Evolutionary conservation across 1,139 yeast species (phyloP).

Genomic region (Hyphopichia buzzinii): DNA sequence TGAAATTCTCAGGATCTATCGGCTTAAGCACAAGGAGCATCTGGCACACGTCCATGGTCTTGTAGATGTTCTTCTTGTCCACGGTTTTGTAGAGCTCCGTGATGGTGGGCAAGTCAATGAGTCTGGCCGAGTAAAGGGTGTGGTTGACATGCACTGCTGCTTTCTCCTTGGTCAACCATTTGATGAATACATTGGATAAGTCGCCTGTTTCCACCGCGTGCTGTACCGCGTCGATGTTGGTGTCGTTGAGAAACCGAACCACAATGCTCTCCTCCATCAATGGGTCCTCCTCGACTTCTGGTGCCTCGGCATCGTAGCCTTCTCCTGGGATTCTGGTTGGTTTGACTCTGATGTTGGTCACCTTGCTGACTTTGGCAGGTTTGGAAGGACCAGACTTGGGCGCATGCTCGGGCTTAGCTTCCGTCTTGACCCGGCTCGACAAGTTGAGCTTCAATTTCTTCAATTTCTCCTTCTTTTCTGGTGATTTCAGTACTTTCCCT

Average conservation of each 20-base stretch:
- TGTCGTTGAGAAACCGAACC: slow-evolving; percentile 75
- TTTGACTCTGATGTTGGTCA: slow-evolving; percentile 73
- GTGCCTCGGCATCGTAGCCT: slow-evolving; percentile 96
- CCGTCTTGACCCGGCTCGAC: slow-evolving; percentile 6
- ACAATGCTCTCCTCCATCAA: slow-evolving; percentile 83
- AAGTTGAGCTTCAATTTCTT: slow-evolving; percentile 22
- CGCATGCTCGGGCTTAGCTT: slow-evolving; percentile 1
- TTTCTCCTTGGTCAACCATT: slow-evolving; percentile 77
- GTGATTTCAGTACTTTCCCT: slow-evolving; percentile 6
- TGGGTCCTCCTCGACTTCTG: slow-evolving; percentile 95
- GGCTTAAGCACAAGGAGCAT: slow-evolving; percentile 73
- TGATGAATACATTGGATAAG: slow-evolving; percentile 65
- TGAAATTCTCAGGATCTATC: slow-evolving; percentile 46
- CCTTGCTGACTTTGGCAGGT: slow-evolving; percentile 15
- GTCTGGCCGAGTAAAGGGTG: slow-evolving; percentile 71
- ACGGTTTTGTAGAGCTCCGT: slow-evolving; percentile 87
- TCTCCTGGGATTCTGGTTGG: slow-evolving; percentile 89
- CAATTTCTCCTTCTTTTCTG: slow-evolving; percentile 14
- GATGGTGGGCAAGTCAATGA: slow-evolving; percentile 87
- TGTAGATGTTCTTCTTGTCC: slow-evolving; percentile 85
- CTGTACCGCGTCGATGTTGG: slow-evolving; percentile 74
- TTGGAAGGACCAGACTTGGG: not conserved
- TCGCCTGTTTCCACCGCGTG: slow-evolving; percentile 82
- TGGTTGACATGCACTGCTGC: slow-evolving; percentile 64
- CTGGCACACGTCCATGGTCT: slow-evolving; percentile 83